These are phyloP conservation scores for Nepenthes gracilis DNA, from an alignment of 148 eudicot species.

Conservation along the genomic window DNA sequence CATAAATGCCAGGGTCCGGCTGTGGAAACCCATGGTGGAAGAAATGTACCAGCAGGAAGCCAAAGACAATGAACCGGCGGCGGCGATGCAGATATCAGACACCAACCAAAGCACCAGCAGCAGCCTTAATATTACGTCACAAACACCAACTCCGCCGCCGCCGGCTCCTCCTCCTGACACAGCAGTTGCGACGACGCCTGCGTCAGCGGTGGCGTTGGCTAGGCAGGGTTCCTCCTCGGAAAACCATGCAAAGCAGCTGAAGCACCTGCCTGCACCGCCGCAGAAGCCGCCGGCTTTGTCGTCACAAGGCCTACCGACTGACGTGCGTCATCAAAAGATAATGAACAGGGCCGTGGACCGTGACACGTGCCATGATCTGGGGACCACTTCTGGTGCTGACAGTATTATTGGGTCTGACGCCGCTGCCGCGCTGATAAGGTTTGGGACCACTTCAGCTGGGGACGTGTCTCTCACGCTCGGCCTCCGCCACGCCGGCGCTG, in stretches of 20 bases:
- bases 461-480: constrained; percentile 20
- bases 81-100: too few relatives aligned
- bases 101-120: background rate
- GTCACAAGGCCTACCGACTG: background rate
- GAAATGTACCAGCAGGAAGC: constrained; percentile 66
- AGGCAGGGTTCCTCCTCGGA: constrained; percentile 10
- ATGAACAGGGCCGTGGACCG: too few relatives aligned
- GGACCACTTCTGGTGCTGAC: background rate
- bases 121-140: constrained; percentile 10
- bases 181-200: background rate
- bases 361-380: background rate
- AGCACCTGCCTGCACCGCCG: background rate
- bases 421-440: constrained; percentile 2
- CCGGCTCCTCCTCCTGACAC: background rate
- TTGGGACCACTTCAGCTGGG: constrained; percentile 7
- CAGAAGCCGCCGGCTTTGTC: background rate
- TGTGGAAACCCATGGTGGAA: constrained; percentile 81
- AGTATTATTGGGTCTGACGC: background rate
- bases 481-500: constrained; percentile 13
- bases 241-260: constrained; percentile 12
- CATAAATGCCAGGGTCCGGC: constrained; percentile 69
- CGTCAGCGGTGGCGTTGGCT: constrained; percentile 6
- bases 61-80: constrained; percentile 21
- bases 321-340: too few relatives aligned
- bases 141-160: constrained; percentile 15